Conservation (phyloP, 345 rosid species). For the Passiflora organensis region DNA sequence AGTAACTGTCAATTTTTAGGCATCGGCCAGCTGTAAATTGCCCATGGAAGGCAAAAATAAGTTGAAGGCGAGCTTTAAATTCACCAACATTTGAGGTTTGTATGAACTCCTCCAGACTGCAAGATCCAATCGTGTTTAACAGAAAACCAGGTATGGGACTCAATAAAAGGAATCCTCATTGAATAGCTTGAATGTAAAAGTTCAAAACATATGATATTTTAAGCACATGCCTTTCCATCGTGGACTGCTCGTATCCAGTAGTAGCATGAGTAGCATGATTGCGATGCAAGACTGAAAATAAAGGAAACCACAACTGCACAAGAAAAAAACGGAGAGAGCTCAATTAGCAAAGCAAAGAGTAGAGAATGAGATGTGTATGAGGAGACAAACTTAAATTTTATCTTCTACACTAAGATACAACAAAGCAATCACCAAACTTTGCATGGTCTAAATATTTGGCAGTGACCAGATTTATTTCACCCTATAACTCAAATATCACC, state of each 20-base stretch:
- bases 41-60: slow-evolving; percentile 73
- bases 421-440: too few relatives aligned
- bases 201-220: not conserved
- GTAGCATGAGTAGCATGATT: slow-evolving; percentile 35
- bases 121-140: slow-evolving; percentile 21
- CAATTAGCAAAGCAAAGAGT: not conserved
- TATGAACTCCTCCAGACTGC: slow-evolving; percentile 85
- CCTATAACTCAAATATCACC: not conserved
- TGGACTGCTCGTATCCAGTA: slow-evolving; percentile 43
- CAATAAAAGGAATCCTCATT: too few relatives aligned
- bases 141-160: not conserved
- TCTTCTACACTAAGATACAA: not conserved
- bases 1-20: slow-evolving; percentile 37
- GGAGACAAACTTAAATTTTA: not conserved
- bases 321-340: slow-evolving; percentile 3
- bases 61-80: slow-evolving; percentile 79
- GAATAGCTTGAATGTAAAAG: too few relatives aligned
- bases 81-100: slow-evolving; percentile 85
- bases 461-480: too few relatives aligned
- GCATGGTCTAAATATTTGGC: too few relatives aligned
- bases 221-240: slow-evolving; percentile 51
- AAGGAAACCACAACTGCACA: slow-evolving; percentile 97
- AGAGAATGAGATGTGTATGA: not conserved
- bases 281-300: slow-evolving; percentile 62
- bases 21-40: slow-evolving; percentile 56